Percentiles rank a stretch among this genome's conserved stretches.
Evolutionary conservation across 306 rosid genomes (phyloP).

Genomic region (Boehmeria nivea): DNA sequence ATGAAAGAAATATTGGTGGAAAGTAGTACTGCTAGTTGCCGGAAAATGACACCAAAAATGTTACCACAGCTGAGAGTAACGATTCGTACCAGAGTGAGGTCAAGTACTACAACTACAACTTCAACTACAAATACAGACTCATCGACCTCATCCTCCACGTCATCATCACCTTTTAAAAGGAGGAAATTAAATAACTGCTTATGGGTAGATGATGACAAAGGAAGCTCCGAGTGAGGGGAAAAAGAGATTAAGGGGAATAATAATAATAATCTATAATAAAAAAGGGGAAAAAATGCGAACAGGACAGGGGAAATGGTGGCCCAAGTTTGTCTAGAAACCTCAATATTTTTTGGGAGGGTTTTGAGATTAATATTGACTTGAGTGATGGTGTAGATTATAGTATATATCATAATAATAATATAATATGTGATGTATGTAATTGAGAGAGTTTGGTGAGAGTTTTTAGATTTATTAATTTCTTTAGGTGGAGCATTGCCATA

Average conservation of each 20-base stretch:
- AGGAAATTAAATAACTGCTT: constrained; percentile 63
- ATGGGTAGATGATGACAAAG: constrained; percentile 80
- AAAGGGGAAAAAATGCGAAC: constrained; percentile 1
- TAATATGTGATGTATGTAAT: constrained; percentile 19
- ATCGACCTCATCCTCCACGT: constrained; percentile 37
- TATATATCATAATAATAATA: constrained; percentile 20
- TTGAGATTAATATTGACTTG: constrained; percentile 48
- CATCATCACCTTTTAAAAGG: constrained; percentile 57
- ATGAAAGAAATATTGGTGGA: constrained; percentile 65
- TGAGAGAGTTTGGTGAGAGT: constrained; percentile 54
- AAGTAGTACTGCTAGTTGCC: constrained; percentile 34
- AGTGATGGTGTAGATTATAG: constrained; percentile 51
- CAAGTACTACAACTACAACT: constrained; percentile 47
- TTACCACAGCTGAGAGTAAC: constrained; percentile 68
- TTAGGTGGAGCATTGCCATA: constrained; percentile 50
- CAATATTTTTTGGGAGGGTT: constrained; percentile 49
- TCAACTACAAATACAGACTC: constrained; percentile 46
- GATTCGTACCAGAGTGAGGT: too few species aligned
- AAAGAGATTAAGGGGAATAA: background rate
- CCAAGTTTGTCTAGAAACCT: constrained; percentile 58
- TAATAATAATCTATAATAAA: background rate
- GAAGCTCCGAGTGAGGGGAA: constrained; percentile 43
- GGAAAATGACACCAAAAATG: constrained; percentile 40
- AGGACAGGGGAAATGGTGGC: constrained; percentile 35
- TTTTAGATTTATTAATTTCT: constrained; percentile 31